phyloP scores from a whole-genome alignment of 192 early-diverging fungal genomes.

The Umbelopsis sp. region DNA sequence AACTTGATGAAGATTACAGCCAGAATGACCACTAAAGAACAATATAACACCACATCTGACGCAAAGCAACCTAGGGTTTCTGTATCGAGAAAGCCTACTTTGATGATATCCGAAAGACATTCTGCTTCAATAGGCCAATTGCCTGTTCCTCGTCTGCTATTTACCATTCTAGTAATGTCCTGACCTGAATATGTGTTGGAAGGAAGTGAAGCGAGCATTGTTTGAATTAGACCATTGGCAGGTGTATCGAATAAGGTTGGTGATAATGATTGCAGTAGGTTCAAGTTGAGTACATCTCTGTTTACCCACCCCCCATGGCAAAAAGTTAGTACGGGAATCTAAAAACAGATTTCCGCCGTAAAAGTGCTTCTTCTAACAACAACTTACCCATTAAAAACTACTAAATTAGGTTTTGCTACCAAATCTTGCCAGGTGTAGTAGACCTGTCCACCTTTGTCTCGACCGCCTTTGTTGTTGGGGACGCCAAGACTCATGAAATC shows the following conservation, averaged over 20 bases:
- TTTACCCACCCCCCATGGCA: background rate
- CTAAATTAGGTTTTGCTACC: conserved; percentile 43
- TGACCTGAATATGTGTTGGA: conserved; percentile 6
- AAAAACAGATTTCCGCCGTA: background rate
- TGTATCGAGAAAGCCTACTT: conserved; percentile 76
- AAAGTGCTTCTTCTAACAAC: conserved; percentile 30
- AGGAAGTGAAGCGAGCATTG: background rate
- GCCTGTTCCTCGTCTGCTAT: conserved; percentile 39
- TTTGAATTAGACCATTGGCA: conserved; percentile 19
- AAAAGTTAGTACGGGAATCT: background rate
- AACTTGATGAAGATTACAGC: conserved; percentile 73
- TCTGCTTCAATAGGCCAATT: conserved; percentile 47
- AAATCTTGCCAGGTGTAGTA: conserved; percentile 68
- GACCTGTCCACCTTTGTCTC: conserved; percentile 45
- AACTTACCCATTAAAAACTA: conserved; percentile 64
- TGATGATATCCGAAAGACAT: conserved; percentile 73
- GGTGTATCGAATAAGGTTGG: conserved; percentile 4
- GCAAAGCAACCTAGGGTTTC: conserved; percentile 80
- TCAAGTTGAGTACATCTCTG: conserved; percentile 20
- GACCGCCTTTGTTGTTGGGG: conserved; percentile 9
- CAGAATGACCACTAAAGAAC: conserved; percentile 71
- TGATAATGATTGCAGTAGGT: conserved; percentile 21
- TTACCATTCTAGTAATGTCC: conserved; percentile 22
- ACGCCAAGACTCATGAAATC: conserved; percentile 42
- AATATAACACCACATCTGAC: conserved; percentile 73